These are phyloP conservation scores for Phialocephala sp. DNA, from an alignment of 2,329 filamentous ascomycete genomes.

Conservation along the genomic window DNA sequence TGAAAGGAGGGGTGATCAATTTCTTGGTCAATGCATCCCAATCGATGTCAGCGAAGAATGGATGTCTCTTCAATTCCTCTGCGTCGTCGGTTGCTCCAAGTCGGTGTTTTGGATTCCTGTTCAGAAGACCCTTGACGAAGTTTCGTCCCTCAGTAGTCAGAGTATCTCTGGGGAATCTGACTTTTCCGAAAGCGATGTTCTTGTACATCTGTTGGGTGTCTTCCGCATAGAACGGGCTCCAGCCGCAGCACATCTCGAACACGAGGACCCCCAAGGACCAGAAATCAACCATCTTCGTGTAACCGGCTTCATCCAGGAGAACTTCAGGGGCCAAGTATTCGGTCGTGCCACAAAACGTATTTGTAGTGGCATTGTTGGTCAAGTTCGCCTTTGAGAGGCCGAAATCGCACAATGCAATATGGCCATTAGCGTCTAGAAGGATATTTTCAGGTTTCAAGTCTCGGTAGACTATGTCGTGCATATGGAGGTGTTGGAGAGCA, in stretches of 20 bases:
- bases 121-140: slow-evolving; percentile 96
- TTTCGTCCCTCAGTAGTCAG: slow-evolving; percentile 93
- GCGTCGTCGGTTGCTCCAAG: slow-evolving; percentile 91
- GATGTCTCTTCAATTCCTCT: slow-evolving; percentile 89
- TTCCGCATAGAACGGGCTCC: slow-evolving; percentile 98
- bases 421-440: slow-evolving; percentile 92
- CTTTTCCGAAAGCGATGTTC: slow-evolving; percentile 99
- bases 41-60: slow-evolving; percentile 94
- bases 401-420: slow-evolving; percentile 97
- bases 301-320: slow-evolving; percentile 91
- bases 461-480: slow-evolving; percentile 97
- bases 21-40: slow-evolving; percentile 90
- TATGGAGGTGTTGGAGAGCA: slow-evolving; percentile 91
- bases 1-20: slow-evolving; percentile 94
- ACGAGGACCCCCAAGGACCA: slow-evolving; percentile 98
- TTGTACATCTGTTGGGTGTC: slow-evolving; percentile 99
- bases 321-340: slow-evolving; percentile 98
- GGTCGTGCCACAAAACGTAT: slow-evolving; percentile 98
- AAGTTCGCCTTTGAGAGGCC: slow-evolving; percentile 97
- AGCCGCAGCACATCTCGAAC: slow-evolving; percentile 99
- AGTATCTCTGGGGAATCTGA: slow-evolving; percentile 93
- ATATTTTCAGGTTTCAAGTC: slow-evolving; percentile 99
- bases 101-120: slow-evolving; percentile 94
- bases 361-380: slow-evolving; percentile 96
- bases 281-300: slow-evolving; percentile 99